Conservation (phyloP, 108 stramenopile genomes). For the Ochromonas danica region DNA sequence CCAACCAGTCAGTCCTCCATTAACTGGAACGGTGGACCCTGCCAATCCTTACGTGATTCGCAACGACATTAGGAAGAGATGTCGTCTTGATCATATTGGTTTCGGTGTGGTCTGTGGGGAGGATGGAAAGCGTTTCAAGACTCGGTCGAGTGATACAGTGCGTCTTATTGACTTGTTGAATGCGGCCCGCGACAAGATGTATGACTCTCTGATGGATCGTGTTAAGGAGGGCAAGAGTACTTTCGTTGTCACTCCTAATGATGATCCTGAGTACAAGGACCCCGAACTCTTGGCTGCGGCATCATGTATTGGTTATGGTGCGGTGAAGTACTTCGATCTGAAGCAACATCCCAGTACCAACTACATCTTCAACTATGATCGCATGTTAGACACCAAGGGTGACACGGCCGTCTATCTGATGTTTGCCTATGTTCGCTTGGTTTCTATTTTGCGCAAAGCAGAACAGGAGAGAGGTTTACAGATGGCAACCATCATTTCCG, state of each 20-base stretch:
- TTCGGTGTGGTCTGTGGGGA: background rate
- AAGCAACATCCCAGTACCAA: constrained; percentile 90
- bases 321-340: constrained; percentile 99
- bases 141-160: constrained; percentile 94
- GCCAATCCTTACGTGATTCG: constrained; percentile 70
- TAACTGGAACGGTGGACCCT: constrained; percentile 87
- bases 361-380: constrained; percentile 97
- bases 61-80: constrained; percentile 46
- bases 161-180: constrained; percentile 95
- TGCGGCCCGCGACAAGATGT: constrained; percentile 86
- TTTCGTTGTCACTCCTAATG: no score
- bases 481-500: constrained; percentile 65
- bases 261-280: no score
- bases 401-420: constrained; percentile 98
- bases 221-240: constrained; percentile 55
- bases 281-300: constrained; percentile 81
- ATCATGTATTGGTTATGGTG: constrained; percentile 93
- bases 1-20: constrained; percentile 44
- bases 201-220: constrained; percentile 69
- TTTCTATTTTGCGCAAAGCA: constrained; percentile 85
- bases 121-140: constrained; percentile 95
- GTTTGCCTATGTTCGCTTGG: constrained; percentile 90
- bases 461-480: constrained; percentile 70
- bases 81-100: background rate
- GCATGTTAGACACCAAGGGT: constrained; percentile 96